Evolutionary conservation across 2,329 filamentous ascomycete genomes (phyloP), one percentile per base, ranked within the genome.

Genomic region (Graphiopsis chlorocephala): DNA sequence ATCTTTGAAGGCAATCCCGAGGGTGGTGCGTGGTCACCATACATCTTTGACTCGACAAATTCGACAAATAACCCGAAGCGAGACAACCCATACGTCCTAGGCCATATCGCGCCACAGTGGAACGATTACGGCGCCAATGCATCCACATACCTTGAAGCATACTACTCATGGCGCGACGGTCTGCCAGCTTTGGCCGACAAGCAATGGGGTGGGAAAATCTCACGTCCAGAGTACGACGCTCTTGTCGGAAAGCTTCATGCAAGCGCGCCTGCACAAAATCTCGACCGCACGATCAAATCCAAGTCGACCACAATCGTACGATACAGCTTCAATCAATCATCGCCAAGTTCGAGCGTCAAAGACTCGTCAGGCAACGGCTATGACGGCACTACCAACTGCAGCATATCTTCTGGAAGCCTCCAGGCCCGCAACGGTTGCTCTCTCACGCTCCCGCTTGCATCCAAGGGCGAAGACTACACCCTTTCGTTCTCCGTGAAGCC

Each of bases 381-480:
- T 69, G 67, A 81, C 61, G 80, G 75, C 4, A 68, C 66, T 8
- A 79, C 76, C 3, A 75, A 72, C 65, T 85, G 81, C 68, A 61
- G 66, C 1, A 50, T 61, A 50, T 55, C 42, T n/a, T 53, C 67
- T 25, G 48, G 58, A 4, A 61, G 59, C 28, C 28, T 72, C 3
- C 42, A 58, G 4, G 61, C 76, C 28, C 68, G 68, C 0, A 67
- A 70, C 0, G 72, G 74, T 4, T 86, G 84, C 69, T 73, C 73
- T 3, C 64, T 85, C 1, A 73, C 65, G 1, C 85, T 83, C 0
- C 83, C 83, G 0, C 71, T 85, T 10, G 72, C 73, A 0, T 83
- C 82, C 35, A 88, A 87, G 70, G 85, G 85, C 2, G 78, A 83
- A 64, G 78, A 86, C 69, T 87, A 87, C 72, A 85, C 82, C 0